A percentile compares a stretch with the other conserved stretches of the same genome.
phyloP scores from a whole-genome alignment of 2,329 filamentous ascomycete genomes.

The Verticillium klebahnii region DNA sequence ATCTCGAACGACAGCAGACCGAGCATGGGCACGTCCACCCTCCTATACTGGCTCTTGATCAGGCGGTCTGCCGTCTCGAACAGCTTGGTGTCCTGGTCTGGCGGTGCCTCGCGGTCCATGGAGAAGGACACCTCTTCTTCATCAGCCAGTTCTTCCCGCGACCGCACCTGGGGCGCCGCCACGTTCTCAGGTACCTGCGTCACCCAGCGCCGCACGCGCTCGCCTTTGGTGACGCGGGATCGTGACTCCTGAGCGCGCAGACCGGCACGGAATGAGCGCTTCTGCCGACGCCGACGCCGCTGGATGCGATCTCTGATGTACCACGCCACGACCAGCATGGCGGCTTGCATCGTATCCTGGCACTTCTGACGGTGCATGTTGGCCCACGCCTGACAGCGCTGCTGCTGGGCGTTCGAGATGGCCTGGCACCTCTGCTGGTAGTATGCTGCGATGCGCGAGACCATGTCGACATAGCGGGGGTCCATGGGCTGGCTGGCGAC shows the following conservation, averaged over 20 bases:
- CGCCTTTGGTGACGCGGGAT: conserved; percentile 31
- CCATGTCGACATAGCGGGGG: conserved; percentile 39
- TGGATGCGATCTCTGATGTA: conserved; percentile 43
- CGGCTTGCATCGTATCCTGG: conserved; percentile 43
- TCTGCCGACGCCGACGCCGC: conserved; percentile 34
- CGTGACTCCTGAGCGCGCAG: conserved; percentile 27
- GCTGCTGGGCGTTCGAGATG: conserved; percentile 41
- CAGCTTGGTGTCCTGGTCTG: conserved; percentile 38
- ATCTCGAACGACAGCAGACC: conserved; percentile 39
- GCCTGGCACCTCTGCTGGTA: conserved; percentile 45
- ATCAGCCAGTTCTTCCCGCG: conserved; percentile 24
- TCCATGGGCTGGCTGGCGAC: conserved; percentile 20
- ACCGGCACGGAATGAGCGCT: conserved; percentile 34
- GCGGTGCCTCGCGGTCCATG: conserved; percentile 30
- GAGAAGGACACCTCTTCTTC: conserved; percentile 34
- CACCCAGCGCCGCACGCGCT: conserved; percentile 38
- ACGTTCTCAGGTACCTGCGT: conserved; percentile 30
- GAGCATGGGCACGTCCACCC: conserved; percentile 40
- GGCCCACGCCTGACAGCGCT: conserved; percentile 43
- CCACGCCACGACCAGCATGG: conserved; percentile 45
- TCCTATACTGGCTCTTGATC: conserved; percentile 42
- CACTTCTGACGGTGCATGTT: conserved; percentile 40
- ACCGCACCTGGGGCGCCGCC: conserved; percentile 23
- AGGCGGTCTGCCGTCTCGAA: conserved; percentile 40
- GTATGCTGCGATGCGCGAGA: conserved; percentile 41